Percentiles rank a stretch among this genome's conserved stretches.
These are phyloP conservation scores for Ophiostoma sp. DNA, from an alignment of 2,329 filamentous ascomycete species.

Conservation along the genomic window DNA sequence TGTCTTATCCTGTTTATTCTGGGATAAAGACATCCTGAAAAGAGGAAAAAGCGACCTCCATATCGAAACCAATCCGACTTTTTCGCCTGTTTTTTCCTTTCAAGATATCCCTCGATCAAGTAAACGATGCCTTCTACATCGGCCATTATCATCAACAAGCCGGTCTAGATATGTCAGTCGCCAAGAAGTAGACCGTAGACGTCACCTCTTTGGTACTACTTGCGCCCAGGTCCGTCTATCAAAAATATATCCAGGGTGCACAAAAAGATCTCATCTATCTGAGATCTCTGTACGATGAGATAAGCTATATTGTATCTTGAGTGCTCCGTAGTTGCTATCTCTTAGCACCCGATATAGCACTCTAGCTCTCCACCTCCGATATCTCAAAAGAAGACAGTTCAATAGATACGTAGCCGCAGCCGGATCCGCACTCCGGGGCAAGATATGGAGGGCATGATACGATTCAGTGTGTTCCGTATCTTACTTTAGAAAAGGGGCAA, in stretches of 20 bases:
- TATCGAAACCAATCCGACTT: not conserved
- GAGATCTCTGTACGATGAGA: not conserved
- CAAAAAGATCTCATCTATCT: too few relatives aligned
- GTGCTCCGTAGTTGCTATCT: not conserved
- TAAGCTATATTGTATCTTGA: not conserved
- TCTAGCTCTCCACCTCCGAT: not conserved
- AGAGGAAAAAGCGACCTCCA: not conserved
- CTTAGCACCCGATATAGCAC: not conserved
- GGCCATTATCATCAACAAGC: not conserved
- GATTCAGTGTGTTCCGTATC: not conserved
- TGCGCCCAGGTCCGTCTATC: not conserved
- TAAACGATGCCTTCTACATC: not conserved
- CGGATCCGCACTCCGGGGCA: not conserved
- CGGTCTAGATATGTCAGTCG: not conserved
- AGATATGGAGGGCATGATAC: not conserved
- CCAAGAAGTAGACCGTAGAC: not conserved
- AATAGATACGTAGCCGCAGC: conserved; percentile 5
- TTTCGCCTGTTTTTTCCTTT: not conserved
- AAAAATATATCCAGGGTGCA: too few relatives aligned
- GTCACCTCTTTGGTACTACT: not conserved
- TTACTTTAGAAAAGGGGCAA: not conserved
- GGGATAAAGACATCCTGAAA: not conserved
- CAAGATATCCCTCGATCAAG: not conserved
- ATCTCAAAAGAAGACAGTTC: not conserved
- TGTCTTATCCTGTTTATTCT: not conserved